Conservation (phyloP, 176 grass and related monocot species). For the Triticum urartu region DNA sequence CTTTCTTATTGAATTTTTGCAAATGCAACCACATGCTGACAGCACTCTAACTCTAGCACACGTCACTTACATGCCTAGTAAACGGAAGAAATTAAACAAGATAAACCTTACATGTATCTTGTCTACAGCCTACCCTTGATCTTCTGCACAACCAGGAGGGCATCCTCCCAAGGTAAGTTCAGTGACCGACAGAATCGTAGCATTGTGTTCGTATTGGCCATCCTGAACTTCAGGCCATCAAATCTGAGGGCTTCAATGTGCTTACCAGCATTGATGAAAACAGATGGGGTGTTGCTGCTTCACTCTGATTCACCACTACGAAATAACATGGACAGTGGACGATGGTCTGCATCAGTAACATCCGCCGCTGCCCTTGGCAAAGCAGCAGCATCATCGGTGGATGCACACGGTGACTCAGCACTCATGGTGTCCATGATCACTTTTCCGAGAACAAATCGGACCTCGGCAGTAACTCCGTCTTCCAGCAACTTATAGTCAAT, state of each 20-base stretch:
- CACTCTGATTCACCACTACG: not conserved
- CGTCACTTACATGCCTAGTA: not conserved
- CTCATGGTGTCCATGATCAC: constrained; percentile 71
- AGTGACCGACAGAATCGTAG: too few relatives aligned
- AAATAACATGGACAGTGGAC: not conserved
- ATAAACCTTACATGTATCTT: not conserved
- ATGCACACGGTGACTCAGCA: not conserved
- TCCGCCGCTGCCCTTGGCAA: not conserved
- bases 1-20: not conserved
- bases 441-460: constrained; percentile 70
- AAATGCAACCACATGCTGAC: not conserved
- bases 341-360: not conserved
- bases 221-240: not conserved
- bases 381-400: constrained; percentile 15
- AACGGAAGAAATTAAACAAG: not conserved
- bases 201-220: not conserved
- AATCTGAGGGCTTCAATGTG: not conserved
- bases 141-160: not conserved
- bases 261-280: not conserved
- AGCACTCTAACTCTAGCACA: not conserved
- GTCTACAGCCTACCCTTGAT: not conserved
- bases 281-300: not conserved
- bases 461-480: constrained; percentile 47
- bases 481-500: constrained; percentile 75
- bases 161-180: not conserved